Base-by-base conservation (phyloP, 169 alveolate genomes). In the Plasmodium knowlesi region DNA sequence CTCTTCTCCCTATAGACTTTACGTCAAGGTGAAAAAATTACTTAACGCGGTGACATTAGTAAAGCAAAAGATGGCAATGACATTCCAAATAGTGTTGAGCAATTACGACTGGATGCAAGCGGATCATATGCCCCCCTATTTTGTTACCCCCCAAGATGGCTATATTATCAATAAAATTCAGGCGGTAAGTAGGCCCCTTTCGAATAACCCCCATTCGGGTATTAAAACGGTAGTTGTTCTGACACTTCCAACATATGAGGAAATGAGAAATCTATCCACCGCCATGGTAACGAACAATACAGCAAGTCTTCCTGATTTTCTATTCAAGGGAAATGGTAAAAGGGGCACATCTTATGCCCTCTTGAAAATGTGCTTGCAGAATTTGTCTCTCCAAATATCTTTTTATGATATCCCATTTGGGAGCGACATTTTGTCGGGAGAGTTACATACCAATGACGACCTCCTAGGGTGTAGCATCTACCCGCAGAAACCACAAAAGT, bases 311-410 rank as follows among this genome's bases (percentile, higher is more conserved):
- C 57, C 57, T 16, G 57, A 1, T 5, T 5, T 10, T 14, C 25
- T 50, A 50, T 22, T 50, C 61, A 50, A 50, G 61, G 61, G 5
- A 1, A 50, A 41, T 39, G 39, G 14, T n/a, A 19, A 67, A 32
- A 6, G 28, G 57, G 67, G 73, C 4, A 1, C 61, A 3, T 3
- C 50, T 14, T 28, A 22, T 41, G 72, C 37, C 0, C 32, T 79
- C 54, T 61, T 89, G 32, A 34, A 89, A 30, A 67, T 89, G 28
- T 89, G 73, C 72, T 43, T 89, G 72, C 8, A 78, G n/a, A 89
- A 89, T 25, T 81, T 89, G 53, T 89, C 94, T 14, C 25, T 89
- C 8, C 94, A 81, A 73, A 79, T 89, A 41, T 79, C 83, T 10
- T 37, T 89, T 67, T 73, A 81, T 67, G 82, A 89, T 25, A 78